Evolutionary conservation across 169 alveolate genomes (phyloP), one percentile per base, ranked within the genome.

Genomic region (Perkinsus chesapeaki): DNA sequence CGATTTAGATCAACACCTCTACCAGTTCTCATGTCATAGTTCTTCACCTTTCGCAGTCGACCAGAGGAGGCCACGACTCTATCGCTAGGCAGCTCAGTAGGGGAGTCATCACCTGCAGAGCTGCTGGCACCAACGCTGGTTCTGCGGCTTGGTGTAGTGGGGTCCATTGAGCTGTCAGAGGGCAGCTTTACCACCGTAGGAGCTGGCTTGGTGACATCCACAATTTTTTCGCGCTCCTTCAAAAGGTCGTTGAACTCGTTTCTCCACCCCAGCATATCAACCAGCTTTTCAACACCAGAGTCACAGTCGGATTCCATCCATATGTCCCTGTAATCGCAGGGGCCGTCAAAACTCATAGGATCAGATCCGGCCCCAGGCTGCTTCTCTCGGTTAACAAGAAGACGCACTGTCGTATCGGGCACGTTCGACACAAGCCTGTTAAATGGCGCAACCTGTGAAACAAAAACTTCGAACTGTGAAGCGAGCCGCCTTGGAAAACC

Each of bases 401-500:
- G n/a, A 16, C 72, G 39, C 19, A 38, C 48, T 3, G 47, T 91
- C n/a, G 73, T 39, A 16, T 39, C 39, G 47, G 38, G 48, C 60
- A 31, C 92, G 92, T 39, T 27, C 19, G 92, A 39, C 7, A 91
- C 48, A 16, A 38, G 72, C 16, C 73, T 27, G 37, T 91, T 91
- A 37, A 91, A 91, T 10, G 92, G 92, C 92, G 92, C 48, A 9
- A 60, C 82, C 82, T 60, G 16, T 27, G 3, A 60, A 5, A 34
- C 27, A 27, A 60, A 60, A 20, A 43, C 60, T 43, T 5, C 60
- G 48, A n/a, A n/a, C n/a, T n/a, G n/a, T n/a, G 94, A 73, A 39
- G 96, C 95, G 95, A 97, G 96, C 39, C 97, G 98, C 48, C 93
- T 90, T 27, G 37, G 31, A 20, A 27, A 5, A 3, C 82, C 34